Conservation (phyloP, 805 yeast genomes). For the Cyberlindnera veronae region DNA sequence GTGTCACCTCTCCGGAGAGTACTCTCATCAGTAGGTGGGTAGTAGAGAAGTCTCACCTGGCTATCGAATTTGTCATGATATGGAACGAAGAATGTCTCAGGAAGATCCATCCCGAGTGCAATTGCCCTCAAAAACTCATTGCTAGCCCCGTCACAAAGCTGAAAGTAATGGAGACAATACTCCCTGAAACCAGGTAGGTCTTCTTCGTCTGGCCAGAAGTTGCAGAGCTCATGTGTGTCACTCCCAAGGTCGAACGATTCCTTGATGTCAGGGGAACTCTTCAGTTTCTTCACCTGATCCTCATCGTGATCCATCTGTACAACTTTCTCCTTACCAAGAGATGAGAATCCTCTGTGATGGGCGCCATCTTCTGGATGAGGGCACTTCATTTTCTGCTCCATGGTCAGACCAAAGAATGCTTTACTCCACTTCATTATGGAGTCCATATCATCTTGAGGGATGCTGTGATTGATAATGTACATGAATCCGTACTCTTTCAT, state of each 20-base stretch:
- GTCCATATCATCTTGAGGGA: conserved; percentile 10
- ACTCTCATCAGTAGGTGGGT: conserved; percentile 3
- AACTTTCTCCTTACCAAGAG: conserved; percentile 25
- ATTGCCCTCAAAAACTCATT: conserved; percentile 21
- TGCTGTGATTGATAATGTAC: conserved; percentile 25
- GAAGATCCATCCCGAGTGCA: conserved; percentile 19
- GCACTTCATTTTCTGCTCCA: conserved; percentile 18
- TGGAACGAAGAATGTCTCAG: conserved; percentile 15
- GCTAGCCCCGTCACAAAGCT: conserved; percentile 9
- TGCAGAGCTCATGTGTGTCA: conserved; percentile 15
- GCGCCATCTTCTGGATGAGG: conserved; percentile 23
- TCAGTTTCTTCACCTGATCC: conserved; percentile 12
- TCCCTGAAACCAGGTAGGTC: conserved; percentile 24
- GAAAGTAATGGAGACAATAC: conserved; percentile 14
- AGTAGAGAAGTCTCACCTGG: conserved; percentile 3
- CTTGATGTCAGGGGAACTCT: conserved; percentile 24
- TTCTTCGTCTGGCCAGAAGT: conserved; percentile 25
- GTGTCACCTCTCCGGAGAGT: conserved; percentile 2
- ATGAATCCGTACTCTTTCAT: conserved; percentile 26
- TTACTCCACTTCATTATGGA: conserved; percentile 21
- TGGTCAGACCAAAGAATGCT: conserved; percentile 15
- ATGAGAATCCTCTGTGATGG: conserved; percentile 28
- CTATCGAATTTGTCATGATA: conserved; percentile 10
- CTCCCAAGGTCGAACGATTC: conserved; percentile 27
- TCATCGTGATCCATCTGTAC: conserved; percentile 25